These are phyloP conservation scores for Amyloporia xantha DNA, from an alignment of 768 basidiomycete genomes.

Conservation along the genomic window DNA sequence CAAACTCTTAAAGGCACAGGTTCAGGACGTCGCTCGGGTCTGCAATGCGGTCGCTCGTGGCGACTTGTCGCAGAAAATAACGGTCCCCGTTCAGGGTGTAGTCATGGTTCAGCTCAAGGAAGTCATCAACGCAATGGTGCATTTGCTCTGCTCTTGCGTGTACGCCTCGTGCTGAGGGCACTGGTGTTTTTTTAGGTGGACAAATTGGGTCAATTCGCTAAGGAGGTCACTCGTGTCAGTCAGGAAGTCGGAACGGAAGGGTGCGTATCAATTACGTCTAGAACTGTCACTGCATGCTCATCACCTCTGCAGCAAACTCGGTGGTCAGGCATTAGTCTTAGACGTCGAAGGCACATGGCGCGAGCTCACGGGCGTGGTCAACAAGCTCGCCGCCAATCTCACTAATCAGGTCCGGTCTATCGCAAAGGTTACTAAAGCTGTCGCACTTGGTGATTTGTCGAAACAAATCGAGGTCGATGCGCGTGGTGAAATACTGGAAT, in stretches of 20 bases:
- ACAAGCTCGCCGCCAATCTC: slow-evolving; percentile 73
- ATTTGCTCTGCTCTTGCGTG: slow-evolving; percentile 4
- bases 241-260: slow-evolving; percentile 79
- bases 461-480: slow-evolving; percentile 92
- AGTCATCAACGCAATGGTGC: slow-evolving; percentile 30
- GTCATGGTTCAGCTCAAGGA: slow-evolving; percentile 30
- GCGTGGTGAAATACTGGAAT: slow-evolving; percentile 81
- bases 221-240: slow-evolving; percentile 81
- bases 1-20: slow-evolving; percentile 74
- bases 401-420: slow-evolving; percentile 54
- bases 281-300: neutral
- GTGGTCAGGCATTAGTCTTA: slow-evolving; percentile 79
- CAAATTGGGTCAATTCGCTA: slow-evolving; percentile 80
- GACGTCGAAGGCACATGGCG: slow-evolving; percentile 92
- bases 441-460: slow-evolving; percentile 82
- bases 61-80: slow-evolving; percentile 47
- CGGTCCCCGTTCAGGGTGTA: slow-evolving; percentile 45
- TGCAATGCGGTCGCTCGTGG: slow-evolving; percentile 42
- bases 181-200: slow-evolving; percentile 37
- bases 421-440: slow-evolving; percentile 61
- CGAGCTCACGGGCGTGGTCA: slow-evolving; percentile 76
- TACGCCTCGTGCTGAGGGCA: too few species aligned
- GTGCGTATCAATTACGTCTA: slow-evolving; percentile 11
- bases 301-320: slow-evolving; percentile 50
- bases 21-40: slow-evolving; percentile 40